These are phyloP conservation scores for Sesbania bispinosa DNA, from an alignment of 306 rosid genomes.

Conservation along the genomic window DNA sequence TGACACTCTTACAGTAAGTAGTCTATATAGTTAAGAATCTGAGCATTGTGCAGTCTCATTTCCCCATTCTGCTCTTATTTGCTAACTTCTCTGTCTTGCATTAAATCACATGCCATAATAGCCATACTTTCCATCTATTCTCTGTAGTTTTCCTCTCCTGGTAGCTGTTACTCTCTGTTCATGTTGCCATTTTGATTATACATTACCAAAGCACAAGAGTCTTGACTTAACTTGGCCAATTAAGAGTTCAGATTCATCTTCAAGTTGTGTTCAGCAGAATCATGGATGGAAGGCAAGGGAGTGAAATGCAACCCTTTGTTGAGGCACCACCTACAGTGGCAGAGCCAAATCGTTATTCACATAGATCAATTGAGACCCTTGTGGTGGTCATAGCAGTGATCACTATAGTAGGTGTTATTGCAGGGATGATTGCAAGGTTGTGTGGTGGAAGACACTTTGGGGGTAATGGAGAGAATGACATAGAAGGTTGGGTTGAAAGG, in stretches of 20 bases:
- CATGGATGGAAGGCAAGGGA: constrained; percentile 33
- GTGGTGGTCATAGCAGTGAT: constrained; percentile 76
- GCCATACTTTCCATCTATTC: constrained; percentile 4
- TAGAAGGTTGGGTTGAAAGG: constrained; percentile 87
- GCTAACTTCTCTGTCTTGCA: constrained; percentile 13
- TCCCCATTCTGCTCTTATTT: neutral
- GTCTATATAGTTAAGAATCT: neutral
- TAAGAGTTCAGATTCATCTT: constrained; percentile 7
- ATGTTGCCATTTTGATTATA: neutral
- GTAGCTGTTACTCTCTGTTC: neutral
- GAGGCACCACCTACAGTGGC: constrained; percentile 34
- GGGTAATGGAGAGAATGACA: constrained; percentile 63
- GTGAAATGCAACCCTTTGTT: constrained; percentile 39
- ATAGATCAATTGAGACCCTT: constrained; percentile 67
- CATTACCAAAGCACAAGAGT: neutral
- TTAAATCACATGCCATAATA: constrained; percentile 15
- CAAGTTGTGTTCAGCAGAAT: neutral
- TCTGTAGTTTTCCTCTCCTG: constrained; percentile 10
- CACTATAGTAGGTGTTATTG: constrained; percentile 63
- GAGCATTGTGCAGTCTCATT: constrained; percentile 22
- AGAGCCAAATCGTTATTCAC: constrained; percentile 45
- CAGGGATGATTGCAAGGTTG: constrained; percentile 69
- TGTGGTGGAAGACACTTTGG: constrained; percentile 82
- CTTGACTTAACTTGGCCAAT: constrained; percentile 2
- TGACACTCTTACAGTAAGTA: neutral